Conservation (phyloP, 2,329 filamentous ascomycete genomes). For the Nannizzia gypsea region DNA sequence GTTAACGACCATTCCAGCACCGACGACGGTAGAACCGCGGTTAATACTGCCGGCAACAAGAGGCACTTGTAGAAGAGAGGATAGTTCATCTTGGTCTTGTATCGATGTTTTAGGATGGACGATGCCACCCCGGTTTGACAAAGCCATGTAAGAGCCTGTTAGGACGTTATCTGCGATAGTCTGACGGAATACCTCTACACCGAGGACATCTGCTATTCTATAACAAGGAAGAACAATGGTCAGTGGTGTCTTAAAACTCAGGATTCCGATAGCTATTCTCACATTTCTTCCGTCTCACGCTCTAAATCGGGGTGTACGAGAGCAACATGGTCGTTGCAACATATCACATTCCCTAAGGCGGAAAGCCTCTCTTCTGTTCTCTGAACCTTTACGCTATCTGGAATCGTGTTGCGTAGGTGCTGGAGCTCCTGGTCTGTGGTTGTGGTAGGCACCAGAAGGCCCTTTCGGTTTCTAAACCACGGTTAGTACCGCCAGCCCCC, state of each 20-base stretch:
- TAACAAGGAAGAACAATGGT: not conserved
- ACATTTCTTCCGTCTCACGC: constrained; percentile 94
- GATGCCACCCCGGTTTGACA: constrained; percentile 91
- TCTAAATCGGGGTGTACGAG: constrained; percentile 93
- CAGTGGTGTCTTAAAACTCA: not conserved
- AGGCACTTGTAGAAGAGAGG: constrained; percentile 83
- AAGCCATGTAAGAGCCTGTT: constrained; percentile 89
- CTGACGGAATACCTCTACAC: constrained; percentile 57
- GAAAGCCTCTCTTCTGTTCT: constrained; percentile 95
- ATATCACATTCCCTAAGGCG: constrained; percentile 93
- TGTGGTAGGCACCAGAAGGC: constrained; percentile 86
- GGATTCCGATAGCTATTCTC: constrained; percentile 7
- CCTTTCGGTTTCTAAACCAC: constrained; percentile 68
- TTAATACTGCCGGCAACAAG: constrained; percentile 92
- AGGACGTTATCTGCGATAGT: constrained; percentile 96
- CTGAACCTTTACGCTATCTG: constrained; percentile 85
- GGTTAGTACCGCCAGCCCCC: not conserved
- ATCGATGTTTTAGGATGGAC: constrained; percentile 96
- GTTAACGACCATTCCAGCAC: constrained; percentile 91
- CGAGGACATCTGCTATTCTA: constrained; percentile 68
- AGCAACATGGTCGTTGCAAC: constrained; percentile 90
- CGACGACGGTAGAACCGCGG: constrained; percentile 85
- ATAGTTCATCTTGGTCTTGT: constrained; percentile 96
- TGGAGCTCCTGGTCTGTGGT: constrained; percentile 98
- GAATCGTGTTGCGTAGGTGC: constrained; percentile 88